Evolutionary conservation across 306 rosid genomes (phyloP).

Genomic region (Malus sylvestris): DNA sequence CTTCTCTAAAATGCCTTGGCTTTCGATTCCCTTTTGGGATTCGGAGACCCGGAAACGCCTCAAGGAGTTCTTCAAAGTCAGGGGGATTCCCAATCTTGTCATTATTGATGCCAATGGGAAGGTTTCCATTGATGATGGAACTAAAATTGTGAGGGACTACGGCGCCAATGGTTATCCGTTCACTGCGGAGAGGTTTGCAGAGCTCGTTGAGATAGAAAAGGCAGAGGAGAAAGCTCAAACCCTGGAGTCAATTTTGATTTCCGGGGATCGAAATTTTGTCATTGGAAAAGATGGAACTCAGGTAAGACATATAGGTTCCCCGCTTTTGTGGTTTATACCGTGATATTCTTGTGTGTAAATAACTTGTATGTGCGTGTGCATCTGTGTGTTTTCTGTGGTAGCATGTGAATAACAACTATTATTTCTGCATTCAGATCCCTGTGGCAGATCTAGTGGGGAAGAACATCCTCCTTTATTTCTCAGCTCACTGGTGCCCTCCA

Average conservation of each 20-base stretch:
- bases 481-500: constrained; percentile 82
- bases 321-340: neutral
- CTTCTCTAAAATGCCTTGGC: constrained; percentile 60
- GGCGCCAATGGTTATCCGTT: constrained; percentile 58
- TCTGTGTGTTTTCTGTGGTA: neutral
- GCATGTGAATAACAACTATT: neutral
- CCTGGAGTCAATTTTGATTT: constrained; percentile 53
- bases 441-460: constrained; percentile 63
- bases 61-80: constrained; percentile 32
- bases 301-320: constrained; percentile 26
- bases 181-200: constrained; percentile 52
- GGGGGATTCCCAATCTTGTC: constrained; percentile 42
- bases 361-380: neutral
- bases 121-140: constrained; percentile 25
- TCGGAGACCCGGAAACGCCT: constrained; percentile 26
- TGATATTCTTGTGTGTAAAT: neutral
- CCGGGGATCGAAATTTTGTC: constrained; percentile 42
- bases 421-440: constrained; percentile 36
- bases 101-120: constrained; percentile 32
- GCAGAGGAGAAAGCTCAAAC: constrained; percentile 57
- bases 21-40: constrained; percentile 37
- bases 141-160: constrained; percentile 22
- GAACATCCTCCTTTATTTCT: constrained; percentile 71
- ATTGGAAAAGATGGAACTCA: constrained; percentile 38
- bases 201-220: constrained; percentile 47